phyloP scores from a whole-genome alignment of 1,284 basidiomycete genomes.

The Tylopilus sp. region DNA sequence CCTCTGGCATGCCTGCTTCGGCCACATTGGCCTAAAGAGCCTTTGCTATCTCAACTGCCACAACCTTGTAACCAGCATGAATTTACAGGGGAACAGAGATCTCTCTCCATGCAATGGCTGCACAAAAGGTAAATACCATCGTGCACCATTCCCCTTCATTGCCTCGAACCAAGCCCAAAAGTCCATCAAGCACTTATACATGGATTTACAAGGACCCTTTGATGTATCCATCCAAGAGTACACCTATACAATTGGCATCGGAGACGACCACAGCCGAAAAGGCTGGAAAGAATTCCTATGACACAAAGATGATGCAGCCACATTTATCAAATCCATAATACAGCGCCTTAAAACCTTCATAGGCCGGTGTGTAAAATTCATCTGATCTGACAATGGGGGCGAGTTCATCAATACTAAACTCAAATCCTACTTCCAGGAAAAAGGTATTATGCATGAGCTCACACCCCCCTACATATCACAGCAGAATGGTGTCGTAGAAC shows the following conservation, averaged over 20 bases:
- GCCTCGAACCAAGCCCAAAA: background rate
- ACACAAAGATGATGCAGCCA: slow-evolving; percentile 5
- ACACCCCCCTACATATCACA: background rate
- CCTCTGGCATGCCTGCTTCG: slow-evolving; percentile 10
- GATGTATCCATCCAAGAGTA: slow-evolving; percentile 2
- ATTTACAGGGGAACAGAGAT: slow-evolving; percentile 1
- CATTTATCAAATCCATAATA: background rate
- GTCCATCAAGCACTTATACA: background rate
- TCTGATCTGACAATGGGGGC: background rate
- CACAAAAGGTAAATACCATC: slow-evolving; percentile 10
- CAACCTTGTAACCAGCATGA: slow-evolving; percentile 7
- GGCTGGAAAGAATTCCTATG: slow-evolving; percentile 11
- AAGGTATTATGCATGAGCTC: background rate
- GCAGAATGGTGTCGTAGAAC: background rate
- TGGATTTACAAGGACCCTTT: slow-evolving; percentile 12
- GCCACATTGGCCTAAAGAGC: slow-evolving; percentile 8
- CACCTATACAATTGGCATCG: slow-evolving; percentile 1
- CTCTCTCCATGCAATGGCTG: slow-evolving; percentile 8
- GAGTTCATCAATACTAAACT: background rate
- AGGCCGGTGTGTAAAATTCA: background rate
- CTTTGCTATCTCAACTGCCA: slow-evolving; percentile 2
- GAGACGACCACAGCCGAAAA: slow-evolving; percentile 12
- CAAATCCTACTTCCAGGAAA: background rate
- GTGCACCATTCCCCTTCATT: background rate
- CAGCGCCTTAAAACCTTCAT: background rate